Evolutionary conservation across 2,329 filamentous ascomycete species (phyloP).

Genomic region (Teratosphaeriaceae sp.): DNA sequence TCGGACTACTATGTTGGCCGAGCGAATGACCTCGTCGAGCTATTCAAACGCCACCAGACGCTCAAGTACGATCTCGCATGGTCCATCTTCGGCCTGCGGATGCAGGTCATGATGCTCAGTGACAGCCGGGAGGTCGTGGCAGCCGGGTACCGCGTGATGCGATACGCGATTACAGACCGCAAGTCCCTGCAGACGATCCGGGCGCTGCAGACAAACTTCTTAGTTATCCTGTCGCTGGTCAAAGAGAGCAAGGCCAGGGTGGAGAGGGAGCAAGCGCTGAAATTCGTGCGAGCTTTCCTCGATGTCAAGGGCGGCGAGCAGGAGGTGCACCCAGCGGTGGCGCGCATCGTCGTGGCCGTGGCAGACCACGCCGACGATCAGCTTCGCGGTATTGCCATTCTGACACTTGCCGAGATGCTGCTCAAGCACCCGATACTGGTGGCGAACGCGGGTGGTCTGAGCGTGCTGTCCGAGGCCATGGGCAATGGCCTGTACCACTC

Average conservation of each 20-base stretch:
- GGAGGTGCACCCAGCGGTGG: slow-evolving; percentile 80
- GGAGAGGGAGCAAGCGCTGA: slow-evolving; percentile 92
- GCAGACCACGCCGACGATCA: slow-evolving; percentile 82
- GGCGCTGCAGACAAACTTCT: slow-evolving; percentile 79
- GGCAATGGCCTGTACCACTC: slow-evolving; percentile 88
- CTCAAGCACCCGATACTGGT: slow-evolving; percentile 77
- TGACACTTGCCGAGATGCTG: slow-evolving; percentile 88
- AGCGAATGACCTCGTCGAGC: slow-evolving; percentile 85
- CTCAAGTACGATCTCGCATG: slow-evolving; percentile 96
- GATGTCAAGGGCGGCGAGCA: slow-evolving; percentile 89
- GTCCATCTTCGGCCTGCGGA: slow-evolving; percentile 87
- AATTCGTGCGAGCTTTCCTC: slow-evolving; percentile 90
- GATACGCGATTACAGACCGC: slow-evolving; percentile 90
- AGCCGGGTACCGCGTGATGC: slow-evolving; percentile 84
- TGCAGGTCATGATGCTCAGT: slow-evolving; percentile 93
- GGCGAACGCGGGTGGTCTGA: slow-evolving; percentile 75
- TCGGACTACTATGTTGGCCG: slow-evolving; percentile 93
- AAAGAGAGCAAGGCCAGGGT: slow-evolving; percentile 97
- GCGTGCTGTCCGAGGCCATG: slow-evolving; percentile 83
- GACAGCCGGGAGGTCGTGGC: slow-evolving; percentile 94
- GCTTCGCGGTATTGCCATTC: slow-evolving; percentile 79
- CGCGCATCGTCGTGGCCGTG: slow-evolving; percentile 83
- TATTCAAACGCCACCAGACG: slow-evolving; percentile 90
- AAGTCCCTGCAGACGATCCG: slow-evolving; percentile 85
- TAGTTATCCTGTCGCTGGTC: slow-evolving; percentile 85